Evolutionary conservation across 768 basidiomycete species (phyloP), one percentile per base, ranked within the genome.

Genomic region (Leucosporidium scottii): DNA sequence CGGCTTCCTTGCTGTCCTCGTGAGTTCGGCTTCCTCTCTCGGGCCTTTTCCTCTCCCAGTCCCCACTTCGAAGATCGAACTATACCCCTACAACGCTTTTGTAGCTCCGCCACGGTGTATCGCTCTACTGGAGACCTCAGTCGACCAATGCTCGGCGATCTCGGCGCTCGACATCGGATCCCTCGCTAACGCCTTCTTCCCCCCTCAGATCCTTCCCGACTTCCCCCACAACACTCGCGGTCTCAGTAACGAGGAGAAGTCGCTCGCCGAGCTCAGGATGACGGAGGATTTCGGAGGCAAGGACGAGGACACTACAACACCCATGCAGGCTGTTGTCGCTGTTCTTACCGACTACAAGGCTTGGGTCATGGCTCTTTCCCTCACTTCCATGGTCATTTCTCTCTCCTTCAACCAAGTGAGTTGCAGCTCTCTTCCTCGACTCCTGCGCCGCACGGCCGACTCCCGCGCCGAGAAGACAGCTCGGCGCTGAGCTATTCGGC

Each of bases 201-300:
- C n/a, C 27, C n/a, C n/a, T 27, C 25, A 84, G 73, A 79, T 90
- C 68, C 82, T 90, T 9, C 89, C 89, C 3, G 88, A 89, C 75
- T 89, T 89, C 76, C 88, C 73, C 0, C 60, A 67, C 47, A 75
- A 74, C 68, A 63, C 72, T 6, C 72, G 74, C 2, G 73, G 74
- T 10, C 75, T 77, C 72, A 59, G 68, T 3, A 56, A 54, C 3
- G 70, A 59, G 21, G 76, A 77, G 69, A 47, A 34, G 20, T 49
- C 64, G n/a, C 66, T 80, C 17, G 80, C 79, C 8, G 71, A 76
- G 36, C 72, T 70, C 4, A 74, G 79, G 1, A 76, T 80, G 70
- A 73, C 75, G 3, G 73, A 76, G 60, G 78, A 79, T 39, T 67
- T 69, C 30, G 75, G 74, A 58, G 50, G 67, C 27, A 64, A 70